Evolutionary conservation across 345 rosid species (phyloP).

Genomic region (Hirschfeldia incana): DNA sequence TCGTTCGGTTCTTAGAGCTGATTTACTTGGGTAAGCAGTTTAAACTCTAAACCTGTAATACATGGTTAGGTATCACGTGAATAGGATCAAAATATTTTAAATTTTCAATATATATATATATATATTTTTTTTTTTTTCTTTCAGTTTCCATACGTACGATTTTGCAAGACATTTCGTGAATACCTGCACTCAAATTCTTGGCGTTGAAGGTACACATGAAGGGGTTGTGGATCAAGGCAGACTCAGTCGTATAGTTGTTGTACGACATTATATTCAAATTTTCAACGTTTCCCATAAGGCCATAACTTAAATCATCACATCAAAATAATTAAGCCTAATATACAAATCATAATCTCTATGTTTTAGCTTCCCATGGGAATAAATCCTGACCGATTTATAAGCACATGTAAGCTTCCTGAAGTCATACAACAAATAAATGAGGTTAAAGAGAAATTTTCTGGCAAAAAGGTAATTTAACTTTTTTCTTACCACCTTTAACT

Average conservation of each 20-base stretch:
- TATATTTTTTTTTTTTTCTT: too few relatives aligned
- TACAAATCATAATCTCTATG: not conserved
- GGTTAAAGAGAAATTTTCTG: constrained; percentile 73
- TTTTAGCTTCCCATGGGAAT: constrained; percentile 90
- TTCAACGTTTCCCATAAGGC: constrained; percentile 19
- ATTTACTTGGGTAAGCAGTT: constrained; percentile 70
- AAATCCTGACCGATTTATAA: constrained; percentile 73
- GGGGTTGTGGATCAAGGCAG: constrained; percentile 90
- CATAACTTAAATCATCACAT: not conserved
- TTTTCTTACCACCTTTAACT: constrained; percentile 1
- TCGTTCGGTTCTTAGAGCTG: constrained; percentile 80
- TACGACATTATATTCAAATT: constrained; percentile 40
- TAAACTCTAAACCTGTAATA: not conserved
- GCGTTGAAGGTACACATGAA: constrained; percentile 90
- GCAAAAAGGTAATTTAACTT: constrained; percentile 59
- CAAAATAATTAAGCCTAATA: not conserved
- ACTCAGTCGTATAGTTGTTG: constrained; percentile 90
- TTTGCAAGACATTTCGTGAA: constrained; percentile 91
- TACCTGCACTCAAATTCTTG: constrained; percentile 93
- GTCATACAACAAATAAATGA: constrained; percentile 72
- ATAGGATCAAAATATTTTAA: not conserved
- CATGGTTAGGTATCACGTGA: not conserved
- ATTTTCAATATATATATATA: not conserved
- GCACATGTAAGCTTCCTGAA: constrained; percentile 56
- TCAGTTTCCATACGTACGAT: constrained; percentile 90